These are phyloP conservation scores for Arxiozyma bovina DNA, from an alignment of 1,139 yeast species.

Conservation along the genomic window DNA sequence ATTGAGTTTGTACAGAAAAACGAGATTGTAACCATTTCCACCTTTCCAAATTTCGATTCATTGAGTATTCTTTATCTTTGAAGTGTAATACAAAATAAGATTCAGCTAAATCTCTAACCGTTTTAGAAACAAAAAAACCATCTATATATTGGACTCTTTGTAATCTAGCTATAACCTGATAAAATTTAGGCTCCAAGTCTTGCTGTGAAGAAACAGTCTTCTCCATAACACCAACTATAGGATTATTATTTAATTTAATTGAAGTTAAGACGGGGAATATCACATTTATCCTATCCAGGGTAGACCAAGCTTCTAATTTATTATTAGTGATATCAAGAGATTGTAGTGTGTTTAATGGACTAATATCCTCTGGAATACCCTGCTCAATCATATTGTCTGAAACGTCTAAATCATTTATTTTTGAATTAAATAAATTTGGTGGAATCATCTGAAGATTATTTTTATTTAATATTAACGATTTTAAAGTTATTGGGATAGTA, in stretches of 20 bases:
- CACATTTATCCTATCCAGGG: conserved; percentile 37
- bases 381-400: conserved; percentile 10
- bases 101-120: conserved; percentile 57
- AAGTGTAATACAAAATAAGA: conserved; percentile 54
- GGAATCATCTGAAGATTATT: conserved; percentile 3
- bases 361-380: not conserved
- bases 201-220: conserved; percentile 29
- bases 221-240: conserved; percentile 33
- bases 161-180: conserved; percentile 44
- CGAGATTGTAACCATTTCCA: conserved; percentile 15
- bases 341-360: not conserved
- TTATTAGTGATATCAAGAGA: conserved; percentile 43
- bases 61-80: conserved; percentile 25
- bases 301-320: conserved; percentile 38
- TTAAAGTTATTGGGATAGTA: conserved; percentile 29
- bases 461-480: conserved; percentile 1
- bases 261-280: conserved; percentile 36
- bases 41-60: conserved; percentile 22
- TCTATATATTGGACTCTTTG: conserved; percentile 39
- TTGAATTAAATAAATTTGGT: not conserved
- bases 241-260: conserved; percentile 46
- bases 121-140: conserved; percentile 42
- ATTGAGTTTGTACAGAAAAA: conserved; percentile 8
- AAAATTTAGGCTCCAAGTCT: conserved; percentile 15
- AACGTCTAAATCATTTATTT: conserved; percentile 9